Conservation (phyloP, 176 grass and related monocot species). For the Musa beccarii region DNA sequence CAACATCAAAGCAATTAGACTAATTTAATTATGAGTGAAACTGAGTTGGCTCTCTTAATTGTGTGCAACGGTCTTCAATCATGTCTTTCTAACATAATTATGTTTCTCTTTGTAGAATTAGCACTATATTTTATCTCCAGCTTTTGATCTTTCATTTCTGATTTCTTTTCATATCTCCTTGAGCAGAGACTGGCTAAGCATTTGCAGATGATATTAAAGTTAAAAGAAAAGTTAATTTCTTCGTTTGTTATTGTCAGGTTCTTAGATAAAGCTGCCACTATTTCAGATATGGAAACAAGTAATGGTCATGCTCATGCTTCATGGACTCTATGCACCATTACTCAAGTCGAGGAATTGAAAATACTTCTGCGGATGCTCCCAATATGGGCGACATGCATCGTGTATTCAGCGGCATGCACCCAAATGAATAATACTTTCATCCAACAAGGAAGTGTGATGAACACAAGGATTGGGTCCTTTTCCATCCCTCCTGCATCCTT, state of each 20-base stretch:
- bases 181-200: not conserved
- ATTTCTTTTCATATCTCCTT: not conserved
- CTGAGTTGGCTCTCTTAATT: too few relatives aligned
- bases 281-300: slow-evolving; percentile 3
- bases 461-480: slow-evolving; percentile 9
- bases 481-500: slow-evolving; percentile 16
- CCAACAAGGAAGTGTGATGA: slow-evolving; percentile 15
- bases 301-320: not conserved
- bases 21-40: too few relatives aligned
- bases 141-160: not conserved
- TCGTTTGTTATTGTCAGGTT: slow-evolving; percentile 1
- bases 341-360: slow-evolving; percentile 22
- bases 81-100: not conserved
- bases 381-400: slow-evolving; percentile 9
- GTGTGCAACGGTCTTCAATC: not conserved
- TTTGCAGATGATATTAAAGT: not conserved
- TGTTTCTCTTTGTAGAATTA: not conserved
- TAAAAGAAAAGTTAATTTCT: not conserved
- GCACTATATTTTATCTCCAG: not conserved
- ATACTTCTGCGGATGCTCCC: slow-evolving; percentile 17
- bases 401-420: slow-evolving; percentile 16
- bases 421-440: slow-evolving; percentile 20
- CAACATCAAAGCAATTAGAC: too few relatives aligned
- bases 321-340: slow-evolving; percentile 14
- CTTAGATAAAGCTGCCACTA: slow-evolving; percentile 16